Evolutionary conservation across 139 green algal genomes (phyloP).

Genomic region (Picochlorum sp.): DNA sequence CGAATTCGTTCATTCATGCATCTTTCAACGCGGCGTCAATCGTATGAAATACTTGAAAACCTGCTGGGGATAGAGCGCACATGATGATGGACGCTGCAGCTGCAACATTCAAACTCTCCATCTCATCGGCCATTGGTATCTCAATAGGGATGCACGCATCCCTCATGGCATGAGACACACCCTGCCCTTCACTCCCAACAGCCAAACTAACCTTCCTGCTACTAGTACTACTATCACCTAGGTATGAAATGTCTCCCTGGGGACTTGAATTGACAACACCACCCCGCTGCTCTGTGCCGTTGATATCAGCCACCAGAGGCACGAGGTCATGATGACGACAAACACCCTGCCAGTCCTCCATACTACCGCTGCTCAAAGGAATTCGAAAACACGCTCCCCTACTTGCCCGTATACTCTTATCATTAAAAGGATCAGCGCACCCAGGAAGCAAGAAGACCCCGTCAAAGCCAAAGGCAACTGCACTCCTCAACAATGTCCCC

Average conservation of each 20-base stretch:
- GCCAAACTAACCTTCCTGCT: constrained; percentile 44
- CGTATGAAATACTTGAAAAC: not conserved
- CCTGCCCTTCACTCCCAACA: constrained; percentile 70
- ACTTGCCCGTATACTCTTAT: constrained; percentile 46
- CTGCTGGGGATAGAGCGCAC: constrained; percentile 22
- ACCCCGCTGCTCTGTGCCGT: not conserved
- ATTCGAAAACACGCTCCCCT: constrained; percentile 40
- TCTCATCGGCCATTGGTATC: constrained; percentile 55
- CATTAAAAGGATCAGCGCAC: constrained; percentile 71
- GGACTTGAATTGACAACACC: not conserved
- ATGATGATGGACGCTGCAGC: constrained; percentile 58
- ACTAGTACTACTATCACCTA: not conserved
- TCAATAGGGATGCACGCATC: constrained; percentile 30
- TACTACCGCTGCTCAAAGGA: constrained; percentile 18
- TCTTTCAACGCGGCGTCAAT: not conserved
- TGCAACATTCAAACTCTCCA: constrained; percentile 78
- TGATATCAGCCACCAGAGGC: constrained; percentile 42
- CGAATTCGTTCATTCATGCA: not conserved
- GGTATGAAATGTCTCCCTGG: not conserved
- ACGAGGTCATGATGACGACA: constrained; percentile 16
- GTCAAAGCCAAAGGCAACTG: constrained; percentile 68
- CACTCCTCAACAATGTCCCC: constrained; percentile 62
- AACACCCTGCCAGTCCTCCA: constrained; percentile 24
- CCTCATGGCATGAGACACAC: constrained; percentile 41
- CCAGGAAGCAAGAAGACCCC: constrained; percentile 62